Conservation (phyloP, 305 asterid species). For the Nicotiana rustica region DNA sequence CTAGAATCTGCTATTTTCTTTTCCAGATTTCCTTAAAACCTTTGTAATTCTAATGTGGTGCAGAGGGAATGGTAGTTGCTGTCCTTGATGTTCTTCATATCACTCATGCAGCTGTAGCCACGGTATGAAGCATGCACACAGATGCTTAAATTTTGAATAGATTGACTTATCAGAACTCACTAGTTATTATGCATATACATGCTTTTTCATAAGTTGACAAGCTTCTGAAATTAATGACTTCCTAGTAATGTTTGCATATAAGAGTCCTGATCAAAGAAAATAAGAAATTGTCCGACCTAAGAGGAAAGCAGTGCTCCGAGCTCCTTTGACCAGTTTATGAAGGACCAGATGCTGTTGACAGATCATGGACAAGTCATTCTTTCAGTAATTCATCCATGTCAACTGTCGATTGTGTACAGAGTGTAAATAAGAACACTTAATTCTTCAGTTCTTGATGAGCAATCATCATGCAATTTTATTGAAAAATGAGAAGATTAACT, state of each 20-base stretch:
- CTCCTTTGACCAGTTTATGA: not conserved
- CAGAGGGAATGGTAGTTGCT: conserved; percentile 83
- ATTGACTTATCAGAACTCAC: conserved; percentile 21
- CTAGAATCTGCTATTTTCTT: not conserved
- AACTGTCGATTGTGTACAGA: not conserved
- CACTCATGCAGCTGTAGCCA: conserved; percentile 89
- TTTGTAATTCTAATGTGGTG: conserved; percentile 33
- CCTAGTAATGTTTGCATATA: conserved; percentile 6
- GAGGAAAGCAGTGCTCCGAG: conserved; percentile 18
- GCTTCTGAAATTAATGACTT: conserved; percentile 2
- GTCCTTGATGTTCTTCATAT: conserved; percentile 88
- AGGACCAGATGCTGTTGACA: conserved; percentile 17
- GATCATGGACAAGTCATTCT: conserved; percentile 18
- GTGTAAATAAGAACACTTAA: not conserved
- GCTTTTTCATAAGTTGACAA: conserved; percentile 3
- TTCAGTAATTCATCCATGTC: conserved; percentile 28
- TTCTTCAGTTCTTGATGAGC: not conserved
- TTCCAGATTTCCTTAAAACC: not conserved
- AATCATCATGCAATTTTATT: not conserved
- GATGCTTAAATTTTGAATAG: conserved; percentile 7
- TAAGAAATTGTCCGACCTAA: not conserved
- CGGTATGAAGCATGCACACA: conserved; percentile 59
- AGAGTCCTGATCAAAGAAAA: not conserved
- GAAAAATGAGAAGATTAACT: not conserved
- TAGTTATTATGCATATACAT: not conserved